A percentile compares a stretch with the other conserved stretches of the same genome.
These are phyloP conservation scores for Heliocybe sulcata DNA, from an alignment of 1,284 basidiomycete species.

Conservation along the genomic window DNA sequence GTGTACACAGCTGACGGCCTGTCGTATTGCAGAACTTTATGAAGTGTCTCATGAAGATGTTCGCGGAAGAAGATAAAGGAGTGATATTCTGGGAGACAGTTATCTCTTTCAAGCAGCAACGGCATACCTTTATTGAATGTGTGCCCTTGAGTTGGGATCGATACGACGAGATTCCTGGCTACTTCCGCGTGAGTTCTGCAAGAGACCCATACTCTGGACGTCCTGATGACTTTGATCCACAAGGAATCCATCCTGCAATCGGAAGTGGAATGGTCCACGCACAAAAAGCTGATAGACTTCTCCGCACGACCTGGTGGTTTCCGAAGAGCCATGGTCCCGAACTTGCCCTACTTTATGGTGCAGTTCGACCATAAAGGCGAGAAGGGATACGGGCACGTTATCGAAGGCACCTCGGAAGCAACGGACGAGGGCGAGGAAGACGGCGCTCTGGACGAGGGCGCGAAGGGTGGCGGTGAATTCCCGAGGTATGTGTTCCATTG, in stretches of 20 bases:
- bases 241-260: slow-evolving; percentile 89
- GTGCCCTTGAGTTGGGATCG: slow-evolving; percentile 84
- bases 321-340: slow-evolving; percentile 88
- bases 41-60: slow-evolving; percentile 97
- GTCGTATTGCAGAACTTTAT: slow-evolving; percentile 81
- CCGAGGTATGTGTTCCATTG: slow-evolving; percentile 51
- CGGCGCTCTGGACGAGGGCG: slow-evolving; percentile 70
- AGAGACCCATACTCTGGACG: neutral
- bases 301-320: slow-evolving; percentile 84
- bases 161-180: slow-evolving; percentile 83
- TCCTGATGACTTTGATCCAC: slow-evolving; percentile 1
- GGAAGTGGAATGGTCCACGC: slow-evolving; percentile 95
- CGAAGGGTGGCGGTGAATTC: slow-evolving; percentile 84
- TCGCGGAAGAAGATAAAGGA: slow-evolving; percentile 81
- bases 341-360: slow-evolving; percentile 98
- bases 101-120: slow-evolving; percentile 77
- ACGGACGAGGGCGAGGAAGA: slow-evolving; percentile 59
- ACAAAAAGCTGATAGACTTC: slow-evolving; percentile 96
- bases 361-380: slow-evolving; percentile 97
- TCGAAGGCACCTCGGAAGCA: slow-evolving; percentile 78
- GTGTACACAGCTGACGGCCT: neutral
- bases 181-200: slow-evolving; percentile 69
- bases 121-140: slow-evolving; percentile 90
- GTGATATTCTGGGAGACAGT: slow-evolving; percentile 95
- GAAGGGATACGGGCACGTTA: slow-evolving; percentile 95